These are phyloP conservation scores for Phytophthora constricta DNA, from an alignment of 352 stramenopile genomes.

Conservation along the genomic window DNA sequence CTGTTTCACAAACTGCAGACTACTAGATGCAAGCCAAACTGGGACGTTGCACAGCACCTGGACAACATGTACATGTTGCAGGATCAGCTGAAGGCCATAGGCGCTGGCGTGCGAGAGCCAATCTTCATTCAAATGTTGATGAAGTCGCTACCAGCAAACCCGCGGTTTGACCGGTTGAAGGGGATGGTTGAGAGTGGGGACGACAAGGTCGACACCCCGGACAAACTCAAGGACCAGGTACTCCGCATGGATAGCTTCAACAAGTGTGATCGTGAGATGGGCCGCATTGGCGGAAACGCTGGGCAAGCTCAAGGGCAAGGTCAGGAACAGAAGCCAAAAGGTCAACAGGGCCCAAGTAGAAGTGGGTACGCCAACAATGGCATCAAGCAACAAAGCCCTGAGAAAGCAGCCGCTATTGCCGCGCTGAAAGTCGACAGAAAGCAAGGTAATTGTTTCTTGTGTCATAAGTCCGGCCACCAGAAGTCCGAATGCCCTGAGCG, in stretches of 20 bases:
- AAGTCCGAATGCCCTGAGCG: not conserved
- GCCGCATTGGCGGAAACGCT: not conserved
- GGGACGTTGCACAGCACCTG: not conserved
- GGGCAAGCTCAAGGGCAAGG: not conserved
- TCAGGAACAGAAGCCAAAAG: constrained; percentile 1
- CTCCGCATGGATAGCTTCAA: not conserved
- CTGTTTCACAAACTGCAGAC: not conserved
- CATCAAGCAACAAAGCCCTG: not conserved
- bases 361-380: not conserved
- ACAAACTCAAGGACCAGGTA: not conserved
- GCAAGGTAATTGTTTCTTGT: constrained; percentile 13
- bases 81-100: not conserved
- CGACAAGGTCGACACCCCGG: not conserved
- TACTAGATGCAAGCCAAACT: not conserved
- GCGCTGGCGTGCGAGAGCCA: not conserved
- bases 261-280: not conserved
- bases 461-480: not conserved
- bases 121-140: not conserved
- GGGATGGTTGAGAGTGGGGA: not conserved
- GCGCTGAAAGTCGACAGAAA: constrained; percentile 6
- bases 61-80: not conserved
- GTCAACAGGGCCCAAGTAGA: not conserved
- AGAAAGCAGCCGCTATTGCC: not conserved
- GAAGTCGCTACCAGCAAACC: not conserved
- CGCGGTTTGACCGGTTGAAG: not conserved